Evolutionary conservation across 176 grass and related monocot genomes (phyloP).

Genomic region (Oryza officinalis): DNA sequence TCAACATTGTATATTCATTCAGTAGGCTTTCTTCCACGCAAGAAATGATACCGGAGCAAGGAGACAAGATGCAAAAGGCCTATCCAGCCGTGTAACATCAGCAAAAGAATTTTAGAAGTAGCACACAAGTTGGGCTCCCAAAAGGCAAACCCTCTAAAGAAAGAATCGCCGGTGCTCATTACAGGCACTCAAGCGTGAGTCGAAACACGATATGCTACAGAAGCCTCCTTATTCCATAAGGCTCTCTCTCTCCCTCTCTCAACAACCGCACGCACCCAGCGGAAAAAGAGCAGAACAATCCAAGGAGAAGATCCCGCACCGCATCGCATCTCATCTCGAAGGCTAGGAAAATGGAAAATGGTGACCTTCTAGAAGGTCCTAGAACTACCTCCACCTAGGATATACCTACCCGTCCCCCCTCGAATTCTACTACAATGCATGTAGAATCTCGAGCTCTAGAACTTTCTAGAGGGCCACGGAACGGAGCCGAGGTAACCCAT

Average conservation of each 20-base stretch:
- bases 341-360: neutral
- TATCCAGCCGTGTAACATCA: constrained; percentile 14
- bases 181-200: neutral
- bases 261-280: constrained; percentile 8
- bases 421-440: neutral
- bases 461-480: neutral
- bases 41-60: constrained; percentile 34
- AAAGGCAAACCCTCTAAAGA: constrained; percentile 28
- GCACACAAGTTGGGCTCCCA: neutral
- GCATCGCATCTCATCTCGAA: constrained; percentile 6
- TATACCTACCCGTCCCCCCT: neutral
- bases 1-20: constrained; percentile 3
- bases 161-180: neutral
- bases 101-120: constrained; percentile 9
- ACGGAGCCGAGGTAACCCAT: neutral
- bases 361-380: constrained; percentile 27
- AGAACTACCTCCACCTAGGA: neutral
- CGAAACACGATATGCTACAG: neutral
- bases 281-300: constrained; percentile 7
- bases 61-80: constrained; percentile 29
- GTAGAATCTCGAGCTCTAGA: neutral
- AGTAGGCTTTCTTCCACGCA: constrained; percentile 21
- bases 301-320: constrained; percentile 14
- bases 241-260: constrained; percentile 13
- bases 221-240: constrained; percentile 28